phyloP scores from a whole-genome alignment of 805 yeast genomes.

The Kazachstania africana region DNA sequence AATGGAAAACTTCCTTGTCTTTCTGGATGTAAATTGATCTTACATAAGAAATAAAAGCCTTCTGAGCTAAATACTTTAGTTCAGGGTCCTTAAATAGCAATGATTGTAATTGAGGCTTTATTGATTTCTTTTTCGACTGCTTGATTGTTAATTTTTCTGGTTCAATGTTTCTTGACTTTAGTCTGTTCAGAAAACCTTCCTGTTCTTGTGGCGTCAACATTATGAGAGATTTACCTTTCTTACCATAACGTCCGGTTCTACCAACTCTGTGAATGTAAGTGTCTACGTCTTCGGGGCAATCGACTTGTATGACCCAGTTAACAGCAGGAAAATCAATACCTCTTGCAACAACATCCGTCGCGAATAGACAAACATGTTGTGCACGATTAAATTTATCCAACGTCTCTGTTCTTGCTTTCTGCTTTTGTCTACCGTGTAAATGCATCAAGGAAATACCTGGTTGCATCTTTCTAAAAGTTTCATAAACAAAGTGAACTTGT shows the following conservation, averaged over 20 bases:
- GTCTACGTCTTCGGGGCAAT: conserved; percentile 82
- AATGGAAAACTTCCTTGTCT: conserved; percentile 75
- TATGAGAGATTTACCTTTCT: conserved; percentile 68
- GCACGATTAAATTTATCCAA: conserved; percentile 67
- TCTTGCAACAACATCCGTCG: conserved; percentile 86
- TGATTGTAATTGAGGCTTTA: conserved; percentile 76
- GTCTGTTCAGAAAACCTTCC: conserved; percentile 55
- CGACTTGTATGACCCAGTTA: conserved; percentile 90
- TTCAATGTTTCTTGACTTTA: conserved; percentile 53
- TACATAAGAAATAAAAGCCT: conserved; percentile 87
- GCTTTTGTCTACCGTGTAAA: conserved; percentile 82
- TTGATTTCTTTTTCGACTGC: conserved; percentile 56
- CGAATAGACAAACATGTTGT: conserved; percentile 70
- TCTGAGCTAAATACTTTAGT: conserved; percentile 85
- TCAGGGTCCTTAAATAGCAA: conserved; percentile 86
- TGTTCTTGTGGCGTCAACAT: conserved; percentile 80
- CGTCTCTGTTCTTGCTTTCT: conserved; percentile 77
- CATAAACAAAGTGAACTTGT: conserved; percentile 84
- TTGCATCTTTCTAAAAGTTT: conserved; percentile 72
- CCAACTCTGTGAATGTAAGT: conserved; percentile 90
- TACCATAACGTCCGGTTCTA: conserved; percentile 78
- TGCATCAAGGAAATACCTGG: conserved; percentile 86
- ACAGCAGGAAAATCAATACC: conserved; percentile 89
- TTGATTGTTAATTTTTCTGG: conserved; percentile 65
- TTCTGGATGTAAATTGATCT: conserved; percentile 76